Percentiles rank a stretch among this genome's conserved stretches.
Conservation (phyloP, 2,329 filamentous ascomycete genomes). For the Akanthomyces lecanii region DNA sequence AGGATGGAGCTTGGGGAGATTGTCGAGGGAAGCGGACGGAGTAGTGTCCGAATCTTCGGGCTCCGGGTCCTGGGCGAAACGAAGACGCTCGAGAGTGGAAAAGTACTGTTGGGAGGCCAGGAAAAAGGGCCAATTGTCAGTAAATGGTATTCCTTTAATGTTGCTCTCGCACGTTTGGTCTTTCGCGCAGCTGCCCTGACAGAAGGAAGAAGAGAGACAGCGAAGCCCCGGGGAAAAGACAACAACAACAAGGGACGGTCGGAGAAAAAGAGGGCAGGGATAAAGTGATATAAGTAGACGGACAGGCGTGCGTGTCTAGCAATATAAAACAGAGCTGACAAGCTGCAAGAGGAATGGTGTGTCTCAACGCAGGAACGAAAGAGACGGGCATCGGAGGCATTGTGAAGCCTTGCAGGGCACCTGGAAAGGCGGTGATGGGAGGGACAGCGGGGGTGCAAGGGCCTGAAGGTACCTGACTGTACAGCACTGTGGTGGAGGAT, state of each 20-base stretch:
- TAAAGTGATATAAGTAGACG: conserved; percentile 2
- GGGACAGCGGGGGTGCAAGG: background rate
- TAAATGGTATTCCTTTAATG: background rate
- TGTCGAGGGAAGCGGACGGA: conserved; percentile 24
- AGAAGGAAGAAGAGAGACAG: background rate
- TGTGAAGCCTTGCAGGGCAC: background rate
- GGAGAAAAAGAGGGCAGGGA: conserved; percentile 2
- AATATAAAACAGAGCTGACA: conserved; percentile 8
- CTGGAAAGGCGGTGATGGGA: background rate
- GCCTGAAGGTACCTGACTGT: background rate
- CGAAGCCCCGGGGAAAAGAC: background rate
- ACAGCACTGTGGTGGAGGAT: background rate
- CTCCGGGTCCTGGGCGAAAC: conserved; percentile 50
- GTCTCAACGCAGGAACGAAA: conserved; percentile 39
- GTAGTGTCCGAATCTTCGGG: conserved; percentile 28
- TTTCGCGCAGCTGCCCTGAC: background rate
- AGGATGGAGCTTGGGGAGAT: conserved; percentile 23
- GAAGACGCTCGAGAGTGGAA: conserved; percentile 65
- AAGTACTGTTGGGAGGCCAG: conserved; percentile 55
- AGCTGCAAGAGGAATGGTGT: conserved; percentile 31
- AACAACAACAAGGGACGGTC: background rate
- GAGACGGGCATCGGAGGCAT: conserved; percentile 19
- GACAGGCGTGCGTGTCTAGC: background rate
- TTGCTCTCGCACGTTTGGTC: background rate
- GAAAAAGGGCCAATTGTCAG: conserved; percentile 3